A percentile compares a stretch with the other conserved stretches of the same genome.
phyloP scores from a whole-genome alignment of 495 filamentous ascomycete genomes.

The Penicillium roqueforti region DNA sequence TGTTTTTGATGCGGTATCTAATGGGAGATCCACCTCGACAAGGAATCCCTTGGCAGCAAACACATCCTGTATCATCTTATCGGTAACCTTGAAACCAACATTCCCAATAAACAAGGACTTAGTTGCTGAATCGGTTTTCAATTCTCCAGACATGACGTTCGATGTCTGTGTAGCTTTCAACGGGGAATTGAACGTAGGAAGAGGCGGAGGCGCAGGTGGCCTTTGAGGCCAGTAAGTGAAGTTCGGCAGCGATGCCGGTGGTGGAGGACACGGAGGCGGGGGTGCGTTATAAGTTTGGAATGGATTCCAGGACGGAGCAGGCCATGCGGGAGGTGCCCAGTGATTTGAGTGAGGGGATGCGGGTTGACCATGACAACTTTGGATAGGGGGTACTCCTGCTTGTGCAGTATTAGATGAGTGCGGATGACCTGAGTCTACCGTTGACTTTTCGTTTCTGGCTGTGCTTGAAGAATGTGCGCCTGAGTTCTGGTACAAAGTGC shows the following conservation, averaged over 20 bases:
- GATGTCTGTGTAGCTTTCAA: neutral
- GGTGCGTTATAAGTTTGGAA: neutral
- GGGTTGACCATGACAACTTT: neutral
- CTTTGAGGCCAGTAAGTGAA: neutral
- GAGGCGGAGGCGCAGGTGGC: neutral
- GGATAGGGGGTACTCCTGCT: neutral
- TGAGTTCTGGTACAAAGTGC: neutral
- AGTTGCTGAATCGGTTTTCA: slow-evolving; percentile 41
- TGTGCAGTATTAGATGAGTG: neutral
- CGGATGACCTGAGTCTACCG: neutral
- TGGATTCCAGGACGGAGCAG: neutral
- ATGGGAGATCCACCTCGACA: slow-evolving; percentile 76
- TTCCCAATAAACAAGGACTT: slow-evolving; percentile 92
- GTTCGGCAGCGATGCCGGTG: neutral
- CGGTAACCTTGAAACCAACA: slow-evolving; percentile 74
- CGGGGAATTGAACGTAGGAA: slow-evolving; percentile 5
- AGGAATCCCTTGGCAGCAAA: slow-evolving; percentile 72
- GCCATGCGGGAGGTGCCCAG: neutral
- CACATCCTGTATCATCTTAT: slow-evolving; percentile 65
- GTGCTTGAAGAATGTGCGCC: neutral
- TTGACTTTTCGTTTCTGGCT: neutral
- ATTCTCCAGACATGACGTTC: neutral
- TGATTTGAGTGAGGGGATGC: neutral
- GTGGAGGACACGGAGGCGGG: slow-evolving; percentile 2
- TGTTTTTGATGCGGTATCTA: slow-evolving; percentile 70